These are phyloP conservation scores for Camptophora hylomeconis DNA, from an alignment of 2,329 filamentous ascomycete species.

Conservation along the genomic window DNA sequence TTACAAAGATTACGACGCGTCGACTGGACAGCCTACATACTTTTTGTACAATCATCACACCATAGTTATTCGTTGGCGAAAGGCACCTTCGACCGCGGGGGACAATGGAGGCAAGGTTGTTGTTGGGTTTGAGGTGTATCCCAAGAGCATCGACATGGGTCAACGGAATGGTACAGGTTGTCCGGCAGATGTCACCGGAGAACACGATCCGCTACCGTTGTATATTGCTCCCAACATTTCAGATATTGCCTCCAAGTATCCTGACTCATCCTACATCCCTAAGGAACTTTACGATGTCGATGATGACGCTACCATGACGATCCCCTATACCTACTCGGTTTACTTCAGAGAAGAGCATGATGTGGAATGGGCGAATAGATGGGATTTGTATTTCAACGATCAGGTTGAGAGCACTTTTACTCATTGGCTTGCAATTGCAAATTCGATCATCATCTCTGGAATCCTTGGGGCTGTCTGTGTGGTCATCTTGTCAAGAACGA, in stretches of 20 bases:
- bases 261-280: constrained; percentile 47
- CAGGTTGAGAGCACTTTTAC: constrained; percentile 70
- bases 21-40: constrained; percentile 49
- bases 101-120: constrained; percentile 63
- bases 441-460: constrained; percentile 71
- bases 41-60: constrained; percentile 84
- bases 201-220: constrained; percentile 55
- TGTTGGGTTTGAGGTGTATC: constrained; percentile 80
- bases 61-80: constrained; percentile 66
- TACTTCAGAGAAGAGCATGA: constrained; percentile 75
- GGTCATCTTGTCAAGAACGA: constrained; percentile 67
- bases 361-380: constrained; percentile 71
- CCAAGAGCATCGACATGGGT: constrained; percentile 61
- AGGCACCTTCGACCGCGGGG: constrained; percentile 55
- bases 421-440: constrained; percentile 80
- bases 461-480: constrained; percentile 66
- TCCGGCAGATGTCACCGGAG: constrained; percentile 51
- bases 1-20: constrained; percentile 52
- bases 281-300: constrained; percentile 45
- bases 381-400: constrained; percentile 83
- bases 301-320: constrained; percentile 52
- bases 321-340: constrained; percentile 80
- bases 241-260: constrained; percentile 37
- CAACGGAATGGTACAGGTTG: constrained; percentile 53
- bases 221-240: constrained; percentile 50